phyloP scores from a whole-genome alignment of 208 protist genomes.

The Sergeia podlipaevii region DNA sequence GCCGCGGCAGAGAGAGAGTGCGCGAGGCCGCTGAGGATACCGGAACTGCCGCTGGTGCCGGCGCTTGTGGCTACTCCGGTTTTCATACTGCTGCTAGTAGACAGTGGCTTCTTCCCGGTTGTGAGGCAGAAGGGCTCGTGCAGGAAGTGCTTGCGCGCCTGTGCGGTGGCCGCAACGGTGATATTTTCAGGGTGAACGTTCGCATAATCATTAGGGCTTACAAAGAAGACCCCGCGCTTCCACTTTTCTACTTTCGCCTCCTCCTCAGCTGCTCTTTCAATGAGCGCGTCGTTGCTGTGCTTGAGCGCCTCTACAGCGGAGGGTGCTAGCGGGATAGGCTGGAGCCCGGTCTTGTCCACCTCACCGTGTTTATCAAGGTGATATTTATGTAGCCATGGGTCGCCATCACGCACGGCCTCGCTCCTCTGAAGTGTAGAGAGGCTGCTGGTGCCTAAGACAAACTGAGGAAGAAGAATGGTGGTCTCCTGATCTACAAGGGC shows the following conservation, averaged over 20 bases:
- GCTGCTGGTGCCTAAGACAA: slow-evolving; percentile 26
- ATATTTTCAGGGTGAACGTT: slow-evolving; percentile 40
- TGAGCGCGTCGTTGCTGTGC: slow-evolving; percentile 24
- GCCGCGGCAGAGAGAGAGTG: neutral
- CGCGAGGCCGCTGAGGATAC: neutral
- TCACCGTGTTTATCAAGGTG: slow-evolving; percentile 46
- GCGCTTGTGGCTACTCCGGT: neutral
- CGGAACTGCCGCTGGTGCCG: neutral
- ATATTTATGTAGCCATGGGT: slow-evolving; percentile 69
- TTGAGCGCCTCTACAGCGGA: slow-evolving; percentile 21
- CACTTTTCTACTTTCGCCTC: slow-evolving; percentile 14
- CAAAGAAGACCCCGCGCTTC: slow-evolving; percentile 32
- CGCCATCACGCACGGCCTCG: slow-evolving; percentile 14
- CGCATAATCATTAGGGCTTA: slow-evolving; percentile 34
- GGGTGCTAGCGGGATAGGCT: slow-evolving; percentile 22
- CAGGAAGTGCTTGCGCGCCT: slow-evolving; percentile 34
- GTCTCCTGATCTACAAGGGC: slow-evolving; percentile 2
- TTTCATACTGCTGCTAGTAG: neutral
- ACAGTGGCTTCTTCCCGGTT: neutral
- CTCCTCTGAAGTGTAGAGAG: slow-evolving; percentile 17
- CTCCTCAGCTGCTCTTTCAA: slow-evolving; percentile 8
- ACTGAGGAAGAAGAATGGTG: slow-evolving; percentile 18
- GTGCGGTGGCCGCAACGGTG: slow-evolving; percentile 38
- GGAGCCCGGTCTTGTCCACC: slow-evolving; percentile 45
- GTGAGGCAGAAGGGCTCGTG: slow-evolving; percentile 56